Evolutionary conservation across 768 basidiomycete species (phyloP).

Genomic region (Agaricus bisporus): DNA sequence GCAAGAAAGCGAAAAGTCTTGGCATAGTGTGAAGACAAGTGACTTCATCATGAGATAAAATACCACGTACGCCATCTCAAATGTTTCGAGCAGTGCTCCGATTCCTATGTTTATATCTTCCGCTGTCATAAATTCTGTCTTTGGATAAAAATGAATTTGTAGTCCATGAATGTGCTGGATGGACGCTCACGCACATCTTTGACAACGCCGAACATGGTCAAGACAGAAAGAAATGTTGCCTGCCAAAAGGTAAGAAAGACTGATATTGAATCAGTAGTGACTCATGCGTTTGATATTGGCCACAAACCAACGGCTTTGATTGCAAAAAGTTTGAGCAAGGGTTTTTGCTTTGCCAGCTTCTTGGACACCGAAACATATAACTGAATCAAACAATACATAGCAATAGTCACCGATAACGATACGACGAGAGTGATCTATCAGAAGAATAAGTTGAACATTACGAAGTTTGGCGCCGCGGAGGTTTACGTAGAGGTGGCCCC

Average conservation of each 20-base stretch:
- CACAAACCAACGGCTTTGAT: conserved; percentile 65
- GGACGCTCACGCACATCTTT: conserved; percentile 44
- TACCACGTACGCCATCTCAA: conserved; percentile 65
- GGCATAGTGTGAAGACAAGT: conserved; percentile 4
- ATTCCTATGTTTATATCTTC: conserved; percentile 70
- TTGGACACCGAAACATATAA: conserved; percentile 54
- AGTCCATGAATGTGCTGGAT: not conserved
- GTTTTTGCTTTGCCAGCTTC: conserved; percentile 51
- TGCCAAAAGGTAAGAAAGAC: conserved; percentile 82
- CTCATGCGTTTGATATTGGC: not conserved
- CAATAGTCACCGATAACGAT: conserved; percentile 65
- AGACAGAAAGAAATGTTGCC: conserved; percentile 48
- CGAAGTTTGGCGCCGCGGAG: not conserved
- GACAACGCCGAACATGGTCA: conserved; percentile 53
- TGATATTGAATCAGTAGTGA: conserved; percentile 12
- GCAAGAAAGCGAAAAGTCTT: conserved; percentile 62
- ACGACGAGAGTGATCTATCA: conserved; percentile 51
- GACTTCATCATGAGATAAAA: not conserved
- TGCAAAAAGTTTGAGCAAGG: conserved; percentile 62
- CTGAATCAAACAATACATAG: conserved; percentile 76
- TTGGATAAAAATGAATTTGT: not conserved
- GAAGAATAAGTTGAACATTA: not conserved
- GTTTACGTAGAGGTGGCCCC: conserved; percentile 64
- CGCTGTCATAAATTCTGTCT: conserved; percentile 68
- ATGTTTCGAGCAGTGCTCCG: conserved; percentile 59